Base-by-base conservation (phyloP, 371 early-diverging fungal species). In the Dichotomocladium elegans region DNA sequence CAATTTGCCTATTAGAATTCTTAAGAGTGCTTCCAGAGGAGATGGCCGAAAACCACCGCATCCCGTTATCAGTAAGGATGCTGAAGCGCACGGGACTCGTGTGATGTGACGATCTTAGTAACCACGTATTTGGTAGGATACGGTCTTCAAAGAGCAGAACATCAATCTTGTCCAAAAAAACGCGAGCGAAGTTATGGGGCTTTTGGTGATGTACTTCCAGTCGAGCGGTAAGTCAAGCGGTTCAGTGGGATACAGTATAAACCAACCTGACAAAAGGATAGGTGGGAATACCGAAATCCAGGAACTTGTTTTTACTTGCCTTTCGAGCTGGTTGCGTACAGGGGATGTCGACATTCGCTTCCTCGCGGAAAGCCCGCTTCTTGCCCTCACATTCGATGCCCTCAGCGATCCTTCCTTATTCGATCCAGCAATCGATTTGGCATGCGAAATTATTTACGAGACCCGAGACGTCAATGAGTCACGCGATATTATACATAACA, bases 11-110 rank as follows among this genome's bases (percentile, higher is more conserved):
- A 47, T 58, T 95, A 2, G 89, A 93, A 57, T 88, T 94, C 46
- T 63, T 96, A 31, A 85, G 82, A 1, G 85, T 92, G 3, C 66
- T 96, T 25, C 94, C 98, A 6, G 95, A 95, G 57, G 96, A 96
- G 72, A 78, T 90, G 34, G 79, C 75, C 45, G 68, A 70, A 41
- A 89, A 88, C 56, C 72, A 76, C 21, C 77, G 82, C 42, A 73
- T 91, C 24, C 72, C 81, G 42, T 71, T 89, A 51, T 71, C 80
- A 10, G 83, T 84, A 70, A 58, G 68, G 35, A 34, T 19, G 43
- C 48, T 12, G 14, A 12, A 26, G 3, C 12, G 29, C n/a, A n/a
- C n/a, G n/a, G n/a, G n/a, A n/a, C n/a, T n/a, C n/a, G n/a, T n/a
- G n/a, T n/a, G n/a, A 28, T 34, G 2, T 29, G 17, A 19, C 29